These are phyloP conservation scores for Pelomyxa schiedti DNA, from an alignment of 78 protist species.

Conservation along the genomic window DNA sequence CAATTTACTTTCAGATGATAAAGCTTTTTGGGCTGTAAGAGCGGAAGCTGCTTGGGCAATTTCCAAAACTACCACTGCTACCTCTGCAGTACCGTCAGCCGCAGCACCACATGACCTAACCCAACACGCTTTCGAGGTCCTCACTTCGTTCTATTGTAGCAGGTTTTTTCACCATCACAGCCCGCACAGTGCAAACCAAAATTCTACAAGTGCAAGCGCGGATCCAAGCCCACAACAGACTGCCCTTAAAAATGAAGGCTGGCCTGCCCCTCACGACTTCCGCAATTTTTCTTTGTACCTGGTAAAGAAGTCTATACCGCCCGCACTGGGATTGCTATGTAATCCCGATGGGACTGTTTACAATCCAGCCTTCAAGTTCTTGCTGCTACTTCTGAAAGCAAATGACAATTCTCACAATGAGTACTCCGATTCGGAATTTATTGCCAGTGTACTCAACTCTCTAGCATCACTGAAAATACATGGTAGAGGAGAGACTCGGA, in stretches of 20 bases:
- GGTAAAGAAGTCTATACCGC: conserved; percentile 20
- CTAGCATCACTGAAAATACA: not conserved
- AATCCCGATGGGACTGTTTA: conserved; percentile 18
- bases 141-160: not conserved
- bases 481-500: not conserved
- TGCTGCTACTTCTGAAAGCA: conserved; percentile 21
- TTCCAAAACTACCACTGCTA: conserved; percentile 32
- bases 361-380: conserved; percentile 24
- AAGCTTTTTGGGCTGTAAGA: conserved; percentile 13
- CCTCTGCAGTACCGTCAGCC: no score
- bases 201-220: conserved; percentile 21
- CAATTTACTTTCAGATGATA: conserved; percentile 2
- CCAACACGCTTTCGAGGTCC: not conserved
- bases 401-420: conserved; percentile 49
- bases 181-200: conserved; percentile 12
- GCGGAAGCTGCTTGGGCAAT: conserved; percentile 8
- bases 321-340: not conserved
- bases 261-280: conserved; percentile 20
- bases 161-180: no score
- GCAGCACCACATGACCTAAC: conserved; percentile 36
- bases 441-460: not conserved
- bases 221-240: conserved; percentile 8
- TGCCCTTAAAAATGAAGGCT: conserved; percentile 26
- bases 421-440: not conserved
- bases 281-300: conserved; percentile 18